Percentiles rank a stretch among this genome's conserved stretches.
Conservation (phyloP, 164 flowering plant genomes). For the Platanus orientalis region DNA sequence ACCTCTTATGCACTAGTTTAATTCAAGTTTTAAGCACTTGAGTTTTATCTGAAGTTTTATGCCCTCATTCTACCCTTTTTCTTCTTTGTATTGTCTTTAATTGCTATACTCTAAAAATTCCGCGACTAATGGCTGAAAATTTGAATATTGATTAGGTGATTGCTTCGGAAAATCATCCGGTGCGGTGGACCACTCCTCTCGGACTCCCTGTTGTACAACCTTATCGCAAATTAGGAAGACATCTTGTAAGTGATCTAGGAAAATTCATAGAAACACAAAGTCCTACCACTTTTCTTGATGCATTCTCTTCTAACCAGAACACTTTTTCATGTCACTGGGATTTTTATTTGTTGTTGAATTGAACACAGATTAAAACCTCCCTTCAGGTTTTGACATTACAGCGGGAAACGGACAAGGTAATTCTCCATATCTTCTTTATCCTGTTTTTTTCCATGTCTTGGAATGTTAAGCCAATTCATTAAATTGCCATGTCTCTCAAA, state of each 20-base stretch:
- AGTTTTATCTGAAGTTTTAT: too few species aligned
- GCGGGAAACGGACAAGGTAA: conserved; percentile 79
- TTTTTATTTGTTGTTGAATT: conserved; percentile 4
- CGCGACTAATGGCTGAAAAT: not conserved
- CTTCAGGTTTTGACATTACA: conserved; percentile 68
- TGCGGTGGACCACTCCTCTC: conserved; percentile 81
- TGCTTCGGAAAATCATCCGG: conserved; percentile 72
- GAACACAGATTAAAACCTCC: conserved; percentile 76
- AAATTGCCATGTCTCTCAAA: not conserved
- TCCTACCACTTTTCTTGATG: not conserved
- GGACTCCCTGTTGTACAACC: conserved; percentile 96
- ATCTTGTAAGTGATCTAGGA: conserved; percentile 44
- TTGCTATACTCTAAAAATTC: too few species aligned
- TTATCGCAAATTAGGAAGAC: conserved; percentile 61
- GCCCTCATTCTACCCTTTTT: too few species aligned
- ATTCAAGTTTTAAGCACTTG: too few species aligned
- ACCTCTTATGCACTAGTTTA: too few species aligned
- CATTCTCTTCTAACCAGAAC: not conserved
- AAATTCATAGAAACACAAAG: not conserved
- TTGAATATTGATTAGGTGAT: conserved; percentile 45
- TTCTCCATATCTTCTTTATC: not conserved
- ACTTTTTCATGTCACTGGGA: conserved; percentile 3
- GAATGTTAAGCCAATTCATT: not conserved
- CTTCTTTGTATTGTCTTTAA: too few species aligned
- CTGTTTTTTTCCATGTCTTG: not conserved